Base-by-base conservation (phyloP, 164 flowering plant species). In the Tetracentron sinense region DNA sequence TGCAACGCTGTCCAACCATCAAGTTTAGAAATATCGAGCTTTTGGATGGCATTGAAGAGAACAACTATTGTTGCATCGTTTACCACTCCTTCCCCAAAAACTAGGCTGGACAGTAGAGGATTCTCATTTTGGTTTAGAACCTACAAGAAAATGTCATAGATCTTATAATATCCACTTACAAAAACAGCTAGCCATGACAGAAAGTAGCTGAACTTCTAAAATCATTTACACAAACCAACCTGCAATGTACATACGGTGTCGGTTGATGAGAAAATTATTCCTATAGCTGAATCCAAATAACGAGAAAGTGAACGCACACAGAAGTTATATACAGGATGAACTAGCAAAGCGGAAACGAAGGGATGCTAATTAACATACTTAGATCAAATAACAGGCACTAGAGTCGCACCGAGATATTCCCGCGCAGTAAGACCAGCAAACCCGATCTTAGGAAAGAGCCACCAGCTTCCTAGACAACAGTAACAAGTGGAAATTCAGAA, bases 51-150 rank as follows among this genome's bases (percentile, higher is more conserved):
- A 74, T 89, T 89, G 77, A 89, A 94, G 47, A 94, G 93, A 62
- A 88, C 99, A 54, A 91, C 89, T 12, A 97, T 79, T 47, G 96
- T 89, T 48, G 99, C 99, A 77, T 94, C 99, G 75, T 94, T 94
- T 57, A 94, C 97, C 3, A 94, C 96, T 63, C 99, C 96, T 81
- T 91, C 99, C 31, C 97, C 99, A 75, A 94, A 94, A n/a, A 94
- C 96, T 47, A 94, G 68, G 78, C 99, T 91, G 81, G 88, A 91
- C 1, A 94, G 79, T 42, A 91, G 67, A 30, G 97, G 96, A 59
- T 97, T 94, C 64, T 89, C 97, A 42, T 94, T 96, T 80, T 91
- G 96, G 70, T 86, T 78, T 30, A 94, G 81, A 69, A 94, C 88
- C 97, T 94, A 56, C 31, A 65, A 17, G 35, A 6, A 64, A 42